Base-by-base conservation (phyloP, 176 grass and related monocot species). In the Typha latifolia region DNA sequence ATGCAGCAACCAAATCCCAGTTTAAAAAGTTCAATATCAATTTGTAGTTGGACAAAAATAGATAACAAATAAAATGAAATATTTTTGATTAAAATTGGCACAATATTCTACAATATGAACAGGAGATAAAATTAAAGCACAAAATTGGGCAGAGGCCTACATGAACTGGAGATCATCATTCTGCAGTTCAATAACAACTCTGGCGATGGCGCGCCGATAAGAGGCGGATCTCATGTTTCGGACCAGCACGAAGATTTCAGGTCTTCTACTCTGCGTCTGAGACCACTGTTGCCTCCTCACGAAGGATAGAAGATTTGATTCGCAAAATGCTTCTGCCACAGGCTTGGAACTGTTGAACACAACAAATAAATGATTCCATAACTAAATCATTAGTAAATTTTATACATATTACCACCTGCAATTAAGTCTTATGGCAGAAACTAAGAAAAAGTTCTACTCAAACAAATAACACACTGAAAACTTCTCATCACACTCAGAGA, bases 241-340 rank as follows among this genome's bases (percentile, higher is more conserved):
- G 19, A 97, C 75, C 49, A 89, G 81, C 23, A 97, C 75, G 70
- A 80, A 86, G 15, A 97, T 82, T 12, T 84, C 75, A 11, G 22
- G 50, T 29, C 43, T 27, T 72, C 80, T 67, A 65, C 72, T 77
- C 61, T 74, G 32, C 57, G 80, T 67, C 12, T 82, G 24, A 26
- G 20, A n/a, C 79, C 71, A 89, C 71, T 92, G 88, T 49, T 84
- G 76, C 51, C 31, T 68, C 62, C 88, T 84, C 69, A 97, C 53
- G 16, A 69, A 56, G 2, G 83, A 78, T 14, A 92, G 78, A 75
- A 86, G 81, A 64, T 72, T 86, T 31, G 84, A 77, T 70, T 89
- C 85, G 5, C 85, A 91, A 49, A 84, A 87, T 26, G 74, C 93
- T 52, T 82, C 48, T 0, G 85, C 88, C 0, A 79, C 85, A 12